Evolutionary conservation across 2,329 filamentous ascomycete genomes (phyloP).

Genomic region (Fusarium incarnatum): DNA sequence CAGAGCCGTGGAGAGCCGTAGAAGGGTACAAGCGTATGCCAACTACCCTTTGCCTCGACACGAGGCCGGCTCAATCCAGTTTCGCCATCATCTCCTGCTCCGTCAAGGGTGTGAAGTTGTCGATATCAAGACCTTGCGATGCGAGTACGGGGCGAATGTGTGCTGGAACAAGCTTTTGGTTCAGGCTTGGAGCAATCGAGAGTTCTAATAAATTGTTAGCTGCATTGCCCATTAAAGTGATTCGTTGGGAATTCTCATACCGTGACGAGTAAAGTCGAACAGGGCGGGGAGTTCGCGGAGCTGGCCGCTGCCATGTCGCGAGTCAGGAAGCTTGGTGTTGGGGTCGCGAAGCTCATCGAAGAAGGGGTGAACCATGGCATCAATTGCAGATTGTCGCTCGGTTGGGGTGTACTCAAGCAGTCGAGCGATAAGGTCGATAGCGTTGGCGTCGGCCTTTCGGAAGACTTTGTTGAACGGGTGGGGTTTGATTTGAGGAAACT

Average conservation of each 20-base stretch:
- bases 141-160: conserved; percentile 82
- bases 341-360: conserved; percentile 97
- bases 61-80: conserved; percentile 77
- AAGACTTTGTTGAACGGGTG: conserved; percentile 99
- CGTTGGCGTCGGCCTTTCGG: conserved; percentile 91
- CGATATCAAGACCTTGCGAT: conserved; percentile 86
- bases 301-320: conserved; percentile 84
- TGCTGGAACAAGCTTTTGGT: conserved; percentile 85
- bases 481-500: conserved; percentile 99
- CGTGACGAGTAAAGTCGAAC: conserved; percentile 94
- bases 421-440: conserved; percentile 93
- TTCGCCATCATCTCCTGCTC: conserved; percentile 98
- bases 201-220: conserved; percentile 72
- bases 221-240: background rate
- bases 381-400: conserved; percentile 90
- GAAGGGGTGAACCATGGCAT: conserved; percentile 98
- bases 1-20: conserved; percentile 48
- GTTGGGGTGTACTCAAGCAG: conserved; percentile 97
- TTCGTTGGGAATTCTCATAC: conserved; percentile 65
- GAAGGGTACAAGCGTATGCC: conserved; percentile 48
- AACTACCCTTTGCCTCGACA: conserved; percentile 49
- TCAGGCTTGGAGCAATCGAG: conserved; percentile 91
- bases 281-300: conserved; percentile 85
- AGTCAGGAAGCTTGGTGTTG: conserved; percentile 91
- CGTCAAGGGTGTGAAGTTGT: conserved; percentile 89